Evolutionary conservation across 768 basidiomycete species (phyloP), one percentile per base, ranked within the genome.

Genomic region (Tricholoma furcatifolium): DNA sequence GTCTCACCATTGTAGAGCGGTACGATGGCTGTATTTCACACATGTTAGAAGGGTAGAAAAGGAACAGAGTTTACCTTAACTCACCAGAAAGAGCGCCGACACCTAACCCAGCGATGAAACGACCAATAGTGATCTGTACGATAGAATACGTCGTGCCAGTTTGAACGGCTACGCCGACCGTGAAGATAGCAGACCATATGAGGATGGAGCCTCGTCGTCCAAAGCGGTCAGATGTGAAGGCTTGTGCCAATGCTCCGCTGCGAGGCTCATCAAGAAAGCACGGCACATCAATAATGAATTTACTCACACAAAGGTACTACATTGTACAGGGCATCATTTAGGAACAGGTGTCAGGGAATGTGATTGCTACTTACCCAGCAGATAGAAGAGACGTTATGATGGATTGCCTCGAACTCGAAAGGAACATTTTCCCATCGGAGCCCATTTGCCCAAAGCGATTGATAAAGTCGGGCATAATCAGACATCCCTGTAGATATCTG

Each of bases 381-480:
- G 87, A 89, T 6, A 91, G 72, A 3, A 90, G 74, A 6, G 88
- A 91, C 0, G 88, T 88, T 49, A 91, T 91, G 45, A 90, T 85
- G 0, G 85, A 86, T 61, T 89, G 85, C 32, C 87, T 74, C 21
- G 81, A 79, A 53, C 79, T 78, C 2, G 83, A 80, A 9, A 92
- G 69, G 53, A 79, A 70, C 45, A 70, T 70, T 31, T 68, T 57
- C 3, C 85, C 86, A 55, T 80, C 60, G 2, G 61, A 60, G 43
- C 68, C 75, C 3, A 74, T 47, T 60, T 82, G 70, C 30, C 87
- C 88, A 62, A 91, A 90, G 11, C 87, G 80, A 47, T 70, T 58
- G 59, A 88, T 75, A 65, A 91, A 91, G 65, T 90, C 87, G 7
- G 80, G 80, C 85, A 89, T 89, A 53, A 90, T 88, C 30, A 91